A percentile compares a stretch with the other conserved stretches of the same genome.
Evolutionary conservation across 768 basidiomycete species (phyloP).

Genomic region (Termitomyces sp.): DNA sequence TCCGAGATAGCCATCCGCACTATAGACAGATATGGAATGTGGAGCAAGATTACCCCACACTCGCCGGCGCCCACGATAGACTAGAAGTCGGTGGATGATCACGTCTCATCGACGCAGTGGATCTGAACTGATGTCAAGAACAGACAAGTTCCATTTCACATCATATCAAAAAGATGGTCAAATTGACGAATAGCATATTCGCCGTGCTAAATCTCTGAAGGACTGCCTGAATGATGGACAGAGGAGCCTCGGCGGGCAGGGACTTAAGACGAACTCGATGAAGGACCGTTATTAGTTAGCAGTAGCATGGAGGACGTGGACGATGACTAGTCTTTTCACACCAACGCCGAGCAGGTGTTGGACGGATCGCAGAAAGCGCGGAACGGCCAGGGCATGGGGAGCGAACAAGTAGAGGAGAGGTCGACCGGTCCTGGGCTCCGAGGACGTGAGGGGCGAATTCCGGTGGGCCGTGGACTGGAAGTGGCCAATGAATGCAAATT

Average conservation of each 20-base stretch:
- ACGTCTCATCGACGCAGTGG: neutral
- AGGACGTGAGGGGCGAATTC: neutral
- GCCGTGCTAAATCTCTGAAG: neutral
- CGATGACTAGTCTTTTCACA: neutral
- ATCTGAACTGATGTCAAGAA: neutral
- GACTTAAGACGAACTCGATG: neutral
- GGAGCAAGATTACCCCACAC: neutral
- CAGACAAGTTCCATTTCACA: neutral
- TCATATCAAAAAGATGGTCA: too few relatives aligned
- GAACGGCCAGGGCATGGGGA: neutral
- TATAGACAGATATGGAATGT: too few relatives aligned
- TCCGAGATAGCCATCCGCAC: neutral
- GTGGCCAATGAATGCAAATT: neutral
- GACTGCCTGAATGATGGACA: neutral
- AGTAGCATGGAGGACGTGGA: too few relatives aligned
- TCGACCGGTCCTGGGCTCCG: neutral
- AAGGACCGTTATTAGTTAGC: too few relatives aligned
- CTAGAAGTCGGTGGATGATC: neutral
- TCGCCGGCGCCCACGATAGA: neutral
- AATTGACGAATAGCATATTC: neutral
- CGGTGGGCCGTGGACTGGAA: neutral
- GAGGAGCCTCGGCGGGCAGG: too few relatives aligned
- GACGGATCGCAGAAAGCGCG: neutral
- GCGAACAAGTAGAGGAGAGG: neutral
- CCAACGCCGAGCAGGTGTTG: too few relatives aligned